Conservation (phyloP, 2,329 filamentous ascomycete genomes). For the Penicillium hesseltinei region DNA sequence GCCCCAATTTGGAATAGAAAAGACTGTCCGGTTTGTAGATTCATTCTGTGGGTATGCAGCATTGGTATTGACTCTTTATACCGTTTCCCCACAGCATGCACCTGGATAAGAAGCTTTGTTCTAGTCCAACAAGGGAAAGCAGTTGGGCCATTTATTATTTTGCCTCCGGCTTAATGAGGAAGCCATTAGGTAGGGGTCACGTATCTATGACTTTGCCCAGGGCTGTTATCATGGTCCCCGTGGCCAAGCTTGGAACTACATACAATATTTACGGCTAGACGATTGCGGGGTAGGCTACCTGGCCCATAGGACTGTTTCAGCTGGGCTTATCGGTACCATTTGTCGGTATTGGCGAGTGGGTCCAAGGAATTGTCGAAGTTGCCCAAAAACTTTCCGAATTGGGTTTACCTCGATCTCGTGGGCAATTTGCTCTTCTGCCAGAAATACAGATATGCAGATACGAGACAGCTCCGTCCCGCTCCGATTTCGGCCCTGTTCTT, state of each 20-base stretch:
- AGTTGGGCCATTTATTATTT: not conserved
- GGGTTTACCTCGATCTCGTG: not conserved
- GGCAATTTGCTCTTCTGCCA: not conserved
- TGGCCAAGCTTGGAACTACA: not conserved
- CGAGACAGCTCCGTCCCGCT: no score
- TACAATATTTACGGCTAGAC: not conserved
- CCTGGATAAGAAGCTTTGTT: not conserved
- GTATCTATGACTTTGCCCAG: not conserved
- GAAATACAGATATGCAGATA: no score
- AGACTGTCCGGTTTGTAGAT: not conserved
- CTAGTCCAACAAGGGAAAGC: not conserved
- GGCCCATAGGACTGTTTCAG: not conserved
- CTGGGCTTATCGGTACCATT: not conserved
- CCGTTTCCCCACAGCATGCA: not conserved
- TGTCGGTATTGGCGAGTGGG: not conserved
- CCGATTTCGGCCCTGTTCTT: not conserved
- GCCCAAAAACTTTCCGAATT: slow-evolving; percentile 2
- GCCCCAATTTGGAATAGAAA: not conserved
- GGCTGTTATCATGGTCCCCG: not conserved
- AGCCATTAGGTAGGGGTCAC: not conserved
- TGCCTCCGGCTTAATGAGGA: not conserved
- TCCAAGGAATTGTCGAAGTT: not conserved
- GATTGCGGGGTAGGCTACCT: not conserved
- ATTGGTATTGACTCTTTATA: not conserved
- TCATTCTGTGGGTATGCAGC: not conserved